These are phyloP conservation scores for Mimosa bimucronata DNA, from an alignment of 306 rosid genomes.

Conservation along the genomic window DNA sequence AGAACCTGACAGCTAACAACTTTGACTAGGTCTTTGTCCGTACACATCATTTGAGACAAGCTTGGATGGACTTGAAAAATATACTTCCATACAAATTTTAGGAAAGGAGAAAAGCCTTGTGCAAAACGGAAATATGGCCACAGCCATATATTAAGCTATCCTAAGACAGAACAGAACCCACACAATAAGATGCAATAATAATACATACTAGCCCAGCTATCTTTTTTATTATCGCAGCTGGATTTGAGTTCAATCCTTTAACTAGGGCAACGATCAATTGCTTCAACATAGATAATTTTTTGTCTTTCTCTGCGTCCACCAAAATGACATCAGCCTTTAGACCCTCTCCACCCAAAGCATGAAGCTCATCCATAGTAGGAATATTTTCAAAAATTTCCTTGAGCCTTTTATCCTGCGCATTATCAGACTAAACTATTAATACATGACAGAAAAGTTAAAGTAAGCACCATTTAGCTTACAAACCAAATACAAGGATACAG, in stretches of 20 bases:
- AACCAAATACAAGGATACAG: slow-evolving; percentile 23
- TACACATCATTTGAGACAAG: background rate
- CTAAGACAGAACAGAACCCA: slow-evolving; percentile 5
- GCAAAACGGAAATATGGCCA: slow-evolving; percentile 7
- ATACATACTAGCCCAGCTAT: slow-evolving; percentile 85
- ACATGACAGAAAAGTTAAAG: slow-evolving; percentile 21
- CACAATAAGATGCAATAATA: slow-evolving; percentile 24
- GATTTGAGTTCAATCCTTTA: slow-evolving; percentile 86
- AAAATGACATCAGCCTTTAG: slow-evolving; percentile 84
- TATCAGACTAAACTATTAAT: slow-evolving; percentile 29
- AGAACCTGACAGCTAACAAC: too few species aligned
- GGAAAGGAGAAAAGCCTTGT: background rate
- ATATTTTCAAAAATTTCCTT: slow-evolving; percentile 70
- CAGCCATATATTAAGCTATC: slow-evolving; percentile 26
- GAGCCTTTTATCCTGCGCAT: slow-evolving; percentile 84
- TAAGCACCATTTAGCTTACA: slow-evolving; percentile 3
- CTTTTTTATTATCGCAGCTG: slow-evolving; percentile 86
- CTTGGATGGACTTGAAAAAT: background rate
- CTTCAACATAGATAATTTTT: slow-evolving; percentile 89
- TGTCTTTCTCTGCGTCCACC: slow-evolving; percentile 89
- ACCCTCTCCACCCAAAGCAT: slow-evolving; percentile 70
- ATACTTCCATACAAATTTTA: slow-evolving; percentile 21
- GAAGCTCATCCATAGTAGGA: slow-evolving; percentile 91
- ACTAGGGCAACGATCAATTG: slow-evolving; percentile 78
- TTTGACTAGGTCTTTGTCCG: background rate